Percentiles rank a stretch among this genome's conserved stretches.
phyloP scores from a whole-genome alignment of 352 stramenopile species.

The Phytopythium delawarense region DNA sequence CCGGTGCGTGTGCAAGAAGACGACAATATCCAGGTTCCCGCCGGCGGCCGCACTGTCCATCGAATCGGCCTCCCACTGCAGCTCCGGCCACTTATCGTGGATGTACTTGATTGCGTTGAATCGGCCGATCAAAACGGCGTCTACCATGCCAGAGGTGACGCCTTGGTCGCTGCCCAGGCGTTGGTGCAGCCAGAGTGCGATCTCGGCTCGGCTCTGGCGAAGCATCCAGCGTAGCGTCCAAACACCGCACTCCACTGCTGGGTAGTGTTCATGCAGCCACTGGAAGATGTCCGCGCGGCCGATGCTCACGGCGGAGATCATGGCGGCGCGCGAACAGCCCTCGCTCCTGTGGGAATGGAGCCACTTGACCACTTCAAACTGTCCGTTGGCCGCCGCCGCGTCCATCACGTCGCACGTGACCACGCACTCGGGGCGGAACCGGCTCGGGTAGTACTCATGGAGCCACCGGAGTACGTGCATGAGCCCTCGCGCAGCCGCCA shows the following conservation, averaged over 20 bases:
- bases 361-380: slow-evolving; percentile 22
- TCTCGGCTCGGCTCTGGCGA: background rate
- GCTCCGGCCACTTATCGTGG: slow-evolving; percentile 11
- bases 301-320: slow-evolving; percentile 21
- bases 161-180: background rate
- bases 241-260: slow-evolving; percentile 1
- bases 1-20: slow-evolving; percentile 24
- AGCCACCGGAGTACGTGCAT: slow-evolving; percentile 22
- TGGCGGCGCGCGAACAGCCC: slow-evolving; percentile 26
- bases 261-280: slow-evolving; percentile 24
- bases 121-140: slow-evolving; percentile 1
- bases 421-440: background rate
- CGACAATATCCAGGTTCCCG: slow-evolving; percentile 16
- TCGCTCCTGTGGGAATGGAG: slow-evolving; percentile 22
- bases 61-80: background rate
- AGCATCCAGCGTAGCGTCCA: slow-evolving; percentile 9
- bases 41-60: slow-evolving; percentile 21
- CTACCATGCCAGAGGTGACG: slow-evolving; percentile 1
- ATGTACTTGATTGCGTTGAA: slow-evolving; percentile 10
- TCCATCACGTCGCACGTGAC: slow-evolving; percentile 25
- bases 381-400: slow-evolving; percentile 21
- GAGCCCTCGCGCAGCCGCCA: slow-evolving; percentile 10
- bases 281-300: slow-evolving; percentile 20
- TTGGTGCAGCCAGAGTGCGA: slow-evolving; percentile 9
- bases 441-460: slow-evolving; percentile 9